Conservation (phyloP, 2,329 filamentous ascomycete genomes). For the Chrysoporthe deuterocubensis region DNA sequence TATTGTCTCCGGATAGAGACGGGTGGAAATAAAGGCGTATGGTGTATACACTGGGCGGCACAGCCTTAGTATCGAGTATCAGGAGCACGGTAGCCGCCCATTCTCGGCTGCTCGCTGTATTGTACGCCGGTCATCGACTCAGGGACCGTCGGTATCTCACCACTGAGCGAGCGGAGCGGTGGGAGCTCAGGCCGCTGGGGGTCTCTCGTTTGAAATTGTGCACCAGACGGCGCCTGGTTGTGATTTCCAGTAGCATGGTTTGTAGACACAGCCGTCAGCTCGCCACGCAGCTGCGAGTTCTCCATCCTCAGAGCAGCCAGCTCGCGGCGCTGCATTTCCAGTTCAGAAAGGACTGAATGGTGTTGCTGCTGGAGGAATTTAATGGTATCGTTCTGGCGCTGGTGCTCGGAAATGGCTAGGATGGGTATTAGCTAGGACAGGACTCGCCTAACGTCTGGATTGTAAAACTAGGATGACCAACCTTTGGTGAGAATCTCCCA, state of each 20-base stretch:
- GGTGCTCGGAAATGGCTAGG: conserved; percentile 66
- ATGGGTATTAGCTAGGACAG: conserved; percentile 19
- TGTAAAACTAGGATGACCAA: conserved; percentile 40
- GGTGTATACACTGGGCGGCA: neutral
- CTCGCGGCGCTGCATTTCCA: conserved; percentile 54
- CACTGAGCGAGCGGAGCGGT: conserved; percentile 58
- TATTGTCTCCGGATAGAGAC: neutral
- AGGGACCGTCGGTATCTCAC: conserved; percentile 47
- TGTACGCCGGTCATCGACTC: conserved; percentile 71
- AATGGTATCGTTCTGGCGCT: conserved; percentile 56
- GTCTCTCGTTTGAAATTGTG: conserved; percentile 37
- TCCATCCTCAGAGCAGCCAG: conserved; percentile 53
- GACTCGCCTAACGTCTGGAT: neutral
- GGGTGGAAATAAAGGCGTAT: neutral
- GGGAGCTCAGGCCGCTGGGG: conserved; percentile 55
- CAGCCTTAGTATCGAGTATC: conserved; percentile 36
- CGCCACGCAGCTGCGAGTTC: conserved; percentile 50
- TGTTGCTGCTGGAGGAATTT: conserved; percentile 52
- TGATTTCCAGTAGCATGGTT: conserved; percentile 31
- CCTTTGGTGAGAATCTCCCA: conserved; percentile 89
- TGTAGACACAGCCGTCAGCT: conserved; percentile 35
- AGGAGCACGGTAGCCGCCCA: conserved; percentile 50
- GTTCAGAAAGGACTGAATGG: conserved; percentile 47
- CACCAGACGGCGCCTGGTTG: conserved; percentile 29
- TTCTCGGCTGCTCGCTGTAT: conserved; percentile 54